Evolutionary conservation across 306 rosid species (phyloP), one percentile per base, ranked within the genome.

Genomic region (Cucumis cinereus): DNA sequence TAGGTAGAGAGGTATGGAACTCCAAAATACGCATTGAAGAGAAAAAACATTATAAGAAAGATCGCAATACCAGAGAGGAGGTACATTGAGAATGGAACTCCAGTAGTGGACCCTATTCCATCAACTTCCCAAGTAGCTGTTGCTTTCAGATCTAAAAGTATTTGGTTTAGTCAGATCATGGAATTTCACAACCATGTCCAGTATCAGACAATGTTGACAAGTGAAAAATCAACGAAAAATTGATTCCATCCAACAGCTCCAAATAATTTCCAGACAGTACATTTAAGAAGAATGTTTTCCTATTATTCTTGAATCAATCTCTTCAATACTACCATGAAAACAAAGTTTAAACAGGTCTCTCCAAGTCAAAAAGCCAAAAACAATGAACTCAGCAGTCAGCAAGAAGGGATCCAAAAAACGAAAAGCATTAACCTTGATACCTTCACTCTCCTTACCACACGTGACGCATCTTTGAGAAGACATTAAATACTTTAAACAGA

Each of bases 91-190:
- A 64, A 83, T 76, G 97, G 93, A 80, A 92, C 75, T 75, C 90
- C 86, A 13, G 96, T 84, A 58, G 77, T 73, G 33, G 78, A 84
- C 79, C 98, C 96, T 43, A 84, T 84, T 83, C 88, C 92, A 77
- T 94, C 99, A 82, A 94, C 85, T 92, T 92, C 99, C 99, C 99
- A 92, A 15, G 96, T 86, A 79, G 99, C 92, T 68, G 81, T 85
- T 53, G 95, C 90, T 88, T 84, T 92, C 83, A 94, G 59, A 84
- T 89, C 99, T 94, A 87, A 76, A 84, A 45, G 69, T 73, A 52
- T 71, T 80, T 66, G 57, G 40, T 56, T 79, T 76, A 81, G 57
- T 75, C 17, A 26, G 60, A n/a, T n/a, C n/a, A n/a, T n/a, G n/a
- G 43, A 71, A 47, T 24, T 70, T 45, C 19, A 24, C 41, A 71